phyloP scores from a whole-genome alignment of 805 yeast genomes.

The Saccharomycopsis malanga region DNA sequence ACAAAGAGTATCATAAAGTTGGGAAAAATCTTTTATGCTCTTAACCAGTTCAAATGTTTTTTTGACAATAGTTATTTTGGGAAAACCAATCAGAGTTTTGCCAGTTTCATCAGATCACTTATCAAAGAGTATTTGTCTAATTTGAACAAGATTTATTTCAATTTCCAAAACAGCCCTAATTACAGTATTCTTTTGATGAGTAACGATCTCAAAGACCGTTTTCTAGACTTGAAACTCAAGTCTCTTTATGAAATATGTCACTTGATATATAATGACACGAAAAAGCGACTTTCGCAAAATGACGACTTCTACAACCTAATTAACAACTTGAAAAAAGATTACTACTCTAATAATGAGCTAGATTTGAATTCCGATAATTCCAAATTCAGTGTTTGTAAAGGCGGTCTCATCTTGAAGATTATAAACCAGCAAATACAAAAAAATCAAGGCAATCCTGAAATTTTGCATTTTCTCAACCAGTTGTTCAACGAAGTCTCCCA shows the following conservation, averaged over 20 bases:
- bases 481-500: conserved; percentile 53
- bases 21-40: conserved; percentile 57
- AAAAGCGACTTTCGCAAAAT: conserved; percentile 30
- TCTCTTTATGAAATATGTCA: conserved; percentile 54
- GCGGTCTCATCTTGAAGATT: conserved; percentile 64
- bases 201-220: conserved; percentile 13
- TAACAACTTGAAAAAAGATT: conserved; percentile 33
- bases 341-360: conserved; percentile 17
- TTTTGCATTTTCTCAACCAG: conserved; percentile 43
- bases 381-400: conserved; percentile 54
- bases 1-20: conserved; percentile 50
- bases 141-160: conserved; percentile 23
- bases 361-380: background rate
- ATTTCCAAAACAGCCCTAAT: conserved; percentile 7
- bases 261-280: conserved; percentile 42
- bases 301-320: conserved; percentile 37
- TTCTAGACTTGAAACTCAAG: conserved; percentile 34
- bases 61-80: conserved; percentile 58
- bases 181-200: conserved; percentile 13
- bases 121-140: conserved; percentile 32
- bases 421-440: conserved; percentile 51
- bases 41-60: conserved; percentile 52
- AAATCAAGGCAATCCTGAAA: conserved; percentile 58
- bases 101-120: conserved; percentile 47
- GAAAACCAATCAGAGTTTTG: conserved; percentile 63